Conservation (phyloP, 2,329 filamentous ascomycete species). For the Diaporthe helianthi region DNA sequence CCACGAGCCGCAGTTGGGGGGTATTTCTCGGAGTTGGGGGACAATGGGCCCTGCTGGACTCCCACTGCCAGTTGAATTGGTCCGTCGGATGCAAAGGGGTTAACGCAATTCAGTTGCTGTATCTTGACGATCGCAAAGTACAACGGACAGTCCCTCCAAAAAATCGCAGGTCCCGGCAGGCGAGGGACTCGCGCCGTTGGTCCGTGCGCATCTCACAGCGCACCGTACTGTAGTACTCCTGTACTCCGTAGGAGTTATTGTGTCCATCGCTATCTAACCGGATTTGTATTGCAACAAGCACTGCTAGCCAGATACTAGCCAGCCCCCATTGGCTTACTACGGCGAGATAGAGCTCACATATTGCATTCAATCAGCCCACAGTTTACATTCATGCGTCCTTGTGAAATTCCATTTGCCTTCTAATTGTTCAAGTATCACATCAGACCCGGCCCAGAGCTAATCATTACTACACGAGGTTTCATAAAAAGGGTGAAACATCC, state of each 20-base stretch:
- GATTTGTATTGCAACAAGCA: neutral
- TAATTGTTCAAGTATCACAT: constrained; percentile 32
- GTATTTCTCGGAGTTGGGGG: no score
- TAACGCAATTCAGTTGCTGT: neutral
- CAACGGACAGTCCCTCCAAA: constrained; percentile 22
- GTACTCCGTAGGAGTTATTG: neutral
- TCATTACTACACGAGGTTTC: constrained; percentile 35
- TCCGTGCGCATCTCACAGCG: constrained; percentile 6
- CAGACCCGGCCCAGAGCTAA: constrained; percentile 33
- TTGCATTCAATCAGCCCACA: neutral
- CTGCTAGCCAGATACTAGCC: neutral
- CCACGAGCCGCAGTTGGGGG: neutral
- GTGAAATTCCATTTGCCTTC: constrained; percentile 28
- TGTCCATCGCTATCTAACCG: neutral
- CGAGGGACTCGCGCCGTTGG: neutral
- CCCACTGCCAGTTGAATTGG: neutral
- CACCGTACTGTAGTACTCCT: no score
- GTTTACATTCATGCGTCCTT: neutral
- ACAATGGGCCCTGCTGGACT: neutral
- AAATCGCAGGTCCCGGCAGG: constrained; percentile 29
- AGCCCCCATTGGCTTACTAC: neutral
- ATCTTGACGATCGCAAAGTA: neutral
- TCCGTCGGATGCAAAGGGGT: neutral
- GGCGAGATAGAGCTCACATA: neutral
- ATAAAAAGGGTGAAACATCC: constrained; percentile 27